phyloP scores from a whole-genome alignment of 106 monocot genomes.

The Dendrobium chrysotoxum region DNA sequence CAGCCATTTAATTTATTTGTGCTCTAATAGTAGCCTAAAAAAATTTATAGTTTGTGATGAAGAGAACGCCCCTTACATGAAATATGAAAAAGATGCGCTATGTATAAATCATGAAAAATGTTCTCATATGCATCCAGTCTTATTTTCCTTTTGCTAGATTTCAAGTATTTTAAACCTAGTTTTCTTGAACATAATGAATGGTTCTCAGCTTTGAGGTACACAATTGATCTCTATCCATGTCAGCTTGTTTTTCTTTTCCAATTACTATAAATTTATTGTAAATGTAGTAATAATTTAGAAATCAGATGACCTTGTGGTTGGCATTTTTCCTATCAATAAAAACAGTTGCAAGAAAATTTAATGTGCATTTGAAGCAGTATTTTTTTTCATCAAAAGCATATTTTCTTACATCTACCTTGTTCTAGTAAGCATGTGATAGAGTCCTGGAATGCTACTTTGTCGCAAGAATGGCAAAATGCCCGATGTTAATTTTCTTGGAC shows the following conservation, averaged over 20 bases:
- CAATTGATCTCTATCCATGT: not conserved
- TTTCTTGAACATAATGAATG: not conserved
- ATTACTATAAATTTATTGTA: not conserved
- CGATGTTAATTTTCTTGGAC: too few relatives aligned
- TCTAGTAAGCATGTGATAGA: too few relatives aligned
- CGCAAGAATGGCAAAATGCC: too few relatives aligned
- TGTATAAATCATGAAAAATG: not conserved
- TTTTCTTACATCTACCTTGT: too few relatives aligned
- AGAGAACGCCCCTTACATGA: slow-evolving; percentile 51
- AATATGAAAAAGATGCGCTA: slow-evolving; percentile 76
- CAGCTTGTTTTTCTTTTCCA: not conserved
- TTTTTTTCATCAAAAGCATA: too few relatives aligned
- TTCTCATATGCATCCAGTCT: too few relatives aligned
- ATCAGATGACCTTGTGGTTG: not conserved
- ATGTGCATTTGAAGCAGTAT: not conserved
- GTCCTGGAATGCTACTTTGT: too few relatives aligned
- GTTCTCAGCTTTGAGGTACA: not conserved
- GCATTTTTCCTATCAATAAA: not conserved
- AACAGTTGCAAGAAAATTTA: not conserved
- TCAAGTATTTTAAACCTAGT: not conserved
- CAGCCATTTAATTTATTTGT: too few relatives aligned
- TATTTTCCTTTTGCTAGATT: not conserved
- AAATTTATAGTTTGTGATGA: slow-evolving; percentile 13
- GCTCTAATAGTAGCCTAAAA: too few relatives aligned
- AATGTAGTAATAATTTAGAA: not conserved